Evolutionary conservation across 208 protist species (phyloP), one percentile per base, ranked within the genome.

Genomic region (Balamuthia mandrillaris): DNA sequence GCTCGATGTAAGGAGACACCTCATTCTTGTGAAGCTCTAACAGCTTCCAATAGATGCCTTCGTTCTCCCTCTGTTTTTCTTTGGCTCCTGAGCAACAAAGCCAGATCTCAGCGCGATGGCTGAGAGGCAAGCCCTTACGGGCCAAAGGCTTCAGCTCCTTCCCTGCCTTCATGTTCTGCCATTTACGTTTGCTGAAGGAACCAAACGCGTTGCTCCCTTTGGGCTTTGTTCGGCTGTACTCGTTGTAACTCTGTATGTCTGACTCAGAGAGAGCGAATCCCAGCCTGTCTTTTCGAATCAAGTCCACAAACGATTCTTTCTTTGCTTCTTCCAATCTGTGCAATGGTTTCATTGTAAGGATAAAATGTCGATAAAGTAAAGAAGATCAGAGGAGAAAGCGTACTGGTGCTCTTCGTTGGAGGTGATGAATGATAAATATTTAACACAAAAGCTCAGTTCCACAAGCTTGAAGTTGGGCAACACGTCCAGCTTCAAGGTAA

Each of bases 1-100:
- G 72, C 39, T n/a, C 37, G 14, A 39, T 31, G 33, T 81, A 51
- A 5, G 72, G 0, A 21, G 45, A 81, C 4, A 24, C 44, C 37
- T 81, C 72, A n/a, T 60, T 61, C 18, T 29, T 47, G 29, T 81
- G 72, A 0, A 81, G 47, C 45, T 60, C 52, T 60, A 60, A 60
- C 3, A 81, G 49, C 9, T 42, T 60, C 72, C 72, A 81, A 31
- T 81, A 81, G 47, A 81, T 81, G 42, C 72, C 72, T 51, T 54
- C 61, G 52, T 81, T 81, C 5, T 79, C 31, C 21, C 52, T 7
- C 31, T 81, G 54, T 16, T 24, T n/a, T 31, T 81, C 47, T 52
- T 81, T 81, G 31, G 72, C 72, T 14, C 72, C 16, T 41, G 72
- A 81, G 33, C 31, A 49, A 24, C 72, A 81, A 7, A 81, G 72